Percentiles rank a stretch among this genome's conserved stretches.
Conservation (phyloP, 371 early-diverging fungal species). For the Mucor mucedo region DNA sequence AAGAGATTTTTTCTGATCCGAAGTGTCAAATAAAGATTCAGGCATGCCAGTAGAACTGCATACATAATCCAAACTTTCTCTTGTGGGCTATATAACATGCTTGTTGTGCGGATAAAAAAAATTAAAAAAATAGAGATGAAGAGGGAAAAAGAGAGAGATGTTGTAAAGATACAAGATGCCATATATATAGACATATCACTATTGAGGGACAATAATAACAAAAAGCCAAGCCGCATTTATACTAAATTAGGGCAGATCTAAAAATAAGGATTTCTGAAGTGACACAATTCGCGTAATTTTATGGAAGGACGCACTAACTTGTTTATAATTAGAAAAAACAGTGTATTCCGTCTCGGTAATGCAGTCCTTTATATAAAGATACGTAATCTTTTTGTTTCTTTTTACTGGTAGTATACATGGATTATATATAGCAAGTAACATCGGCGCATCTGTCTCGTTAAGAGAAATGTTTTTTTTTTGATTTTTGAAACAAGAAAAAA, state of each 20-base stretch:
- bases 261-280: constrained; percentile 9
- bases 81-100: constrained; percentile 30
- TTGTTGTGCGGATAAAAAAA: background rate
- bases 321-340: background rate
- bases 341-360: background rate
- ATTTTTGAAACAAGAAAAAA: too few relatives aligned
- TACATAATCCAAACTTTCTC: constrained; percentile 41
- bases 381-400: too few relatives aligned
- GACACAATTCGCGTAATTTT: background rate
- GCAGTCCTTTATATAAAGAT: too few relatives aligned
- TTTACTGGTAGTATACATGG: too few relatives aligned
- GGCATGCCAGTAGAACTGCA: constrained; percentile 26
- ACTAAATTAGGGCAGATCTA: constrained; percentile 9
- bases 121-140: background rate
- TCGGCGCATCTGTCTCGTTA: too few relatives aligned
- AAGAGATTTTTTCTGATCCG: constrained; percentile 31
- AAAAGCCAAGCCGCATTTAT: constrained; percentile 21
- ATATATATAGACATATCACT: constrained; percentile 1
- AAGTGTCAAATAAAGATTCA: constrained; percentile 17
- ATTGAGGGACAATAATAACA: background rate
- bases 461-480: too few relatives aligned
- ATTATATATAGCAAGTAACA: too few relatives aligned
- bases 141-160: background rate
- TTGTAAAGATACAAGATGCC: background rate
- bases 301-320: background rate